Base-by-base conservation (phyloP, 352 stramenopile species). In the Pythium phragmiticola region DNA sequence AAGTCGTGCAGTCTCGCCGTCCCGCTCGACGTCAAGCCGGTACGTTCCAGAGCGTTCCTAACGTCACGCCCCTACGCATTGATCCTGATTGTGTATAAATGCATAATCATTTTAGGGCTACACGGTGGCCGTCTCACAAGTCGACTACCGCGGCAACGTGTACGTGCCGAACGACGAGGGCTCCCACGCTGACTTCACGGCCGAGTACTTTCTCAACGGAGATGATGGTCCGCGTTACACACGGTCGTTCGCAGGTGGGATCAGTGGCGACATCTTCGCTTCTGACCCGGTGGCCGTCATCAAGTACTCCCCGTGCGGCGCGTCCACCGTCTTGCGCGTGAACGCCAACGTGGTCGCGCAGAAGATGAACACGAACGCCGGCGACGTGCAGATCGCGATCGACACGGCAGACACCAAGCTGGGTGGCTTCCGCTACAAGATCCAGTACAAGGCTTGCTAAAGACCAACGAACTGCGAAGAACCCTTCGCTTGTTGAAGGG, bases 131-230 rank as follows among this genome's bases (percentile, higher is more conserved):
- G 63, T 71, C 55, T 81, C 77, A 36, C 68, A 67, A 12, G 74
- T 81, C 37, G 74, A 81, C 71, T 81, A 81, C 56, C 74, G 74
- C 33, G 74, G 74, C 43, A 78, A 81, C 51, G 74, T 58, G 16
- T 67, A 68, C 50, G 75, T 83, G 11, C 73, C 75, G 5, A 71
- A 70, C 33, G 49, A 59, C 11, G 70, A 58, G 28, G 66, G 69
- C 11, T 69, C 73, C 0, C 72, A 70, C 33, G 75, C 65, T 17
- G 64, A 77, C 51, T 83, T 80, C 50, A 64, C 80, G 47, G 73
- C 73, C 26, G 73, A 84, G 57, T 84, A 84, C 56, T 84, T 78
- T 66, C 78, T 84, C 30, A 73, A 73, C 19, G 75, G 73, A 16
- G 64, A 77, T 21, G 66, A 70, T 17, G 75, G 75, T 4, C 75